Evolutionary conservation across 1,284 basidiomycete genomes (phyloP).

Genomic region (Pholiota adiposa): DNA sequence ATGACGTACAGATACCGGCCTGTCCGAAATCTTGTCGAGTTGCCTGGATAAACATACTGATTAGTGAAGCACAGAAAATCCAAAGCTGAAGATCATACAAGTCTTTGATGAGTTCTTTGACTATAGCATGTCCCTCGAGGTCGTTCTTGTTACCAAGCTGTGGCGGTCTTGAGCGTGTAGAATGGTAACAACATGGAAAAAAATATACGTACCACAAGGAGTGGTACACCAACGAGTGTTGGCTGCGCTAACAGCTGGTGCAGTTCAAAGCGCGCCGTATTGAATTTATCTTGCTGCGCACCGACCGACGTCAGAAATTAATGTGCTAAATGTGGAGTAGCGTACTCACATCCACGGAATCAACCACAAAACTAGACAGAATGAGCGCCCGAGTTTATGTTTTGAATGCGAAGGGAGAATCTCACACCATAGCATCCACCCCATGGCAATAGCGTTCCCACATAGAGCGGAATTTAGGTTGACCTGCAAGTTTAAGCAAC

Average conservation of each 20-base stretch:
- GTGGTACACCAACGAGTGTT: slow-evolving; percentile 78
- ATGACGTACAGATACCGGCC: slow-evolving; percentile 80
- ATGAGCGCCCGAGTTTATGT: slow-evolving; percentile 5
- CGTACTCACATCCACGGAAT: slow-evolving; percentile 79
- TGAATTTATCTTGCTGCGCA: slow-evolving; percentile 75
- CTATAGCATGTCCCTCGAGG: slow-evolving; percentile 75
- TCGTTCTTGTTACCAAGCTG: slow-evolving; percentile 97
- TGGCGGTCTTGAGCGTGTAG: background rate
- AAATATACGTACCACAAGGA: slow-evolving; percentile 73
- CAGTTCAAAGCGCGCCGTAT: slow-evolving; percentile 88
- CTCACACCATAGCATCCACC: slow-evolving; percentile 92
- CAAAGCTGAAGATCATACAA: slow-evolving; percentile 56
- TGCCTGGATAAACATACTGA: slow-evolving; percentile 50
- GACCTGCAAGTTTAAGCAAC: slow-evolving; percentile 51
- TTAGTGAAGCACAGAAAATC: background rate
- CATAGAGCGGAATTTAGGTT: slow-evolving; percentile 92
- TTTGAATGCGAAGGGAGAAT: slow-evolving; percentile 20
- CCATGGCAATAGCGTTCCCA: slow-evolving; percentile 97
- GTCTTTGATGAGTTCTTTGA: slow-evolving; percentile 85
- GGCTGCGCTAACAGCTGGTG: slow-evolving; percentile 84
- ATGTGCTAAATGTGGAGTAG: background rate
- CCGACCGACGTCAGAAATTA: slow-evolving; percentile 1
- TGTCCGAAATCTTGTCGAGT: slow-evolving; percentile 81
- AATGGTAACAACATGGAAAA: background rate
- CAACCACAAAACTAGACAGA: slow-evolving; percentile 83